Evolutionary conservation across 2,329 filamentous ascomycete genomes (phyloP).

Genomic region (Emericellopsis atlantica): DNA sequence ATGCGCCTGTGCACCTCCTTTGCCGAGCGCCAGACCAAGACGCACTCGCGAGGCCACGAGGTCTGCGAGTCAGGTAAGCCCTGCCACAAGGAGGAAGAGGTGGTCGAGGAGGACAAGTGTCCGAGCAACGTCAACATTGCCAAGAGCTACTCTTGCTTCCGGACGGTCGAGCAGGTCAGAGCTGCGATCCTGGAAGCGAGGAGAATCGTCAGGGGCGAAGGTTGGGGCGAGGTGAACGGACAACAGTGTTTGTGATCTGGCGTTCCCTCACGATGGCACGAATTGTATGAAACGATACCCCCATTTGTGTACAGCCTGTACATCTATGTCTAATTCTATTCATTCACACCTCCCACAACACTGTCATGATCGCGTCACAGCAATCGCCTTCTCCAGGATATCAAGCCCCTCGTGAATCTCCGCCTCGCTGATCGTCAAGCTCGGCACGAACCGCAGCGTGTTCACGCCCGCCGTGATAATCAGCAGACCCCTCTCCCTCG

Average conservation of each 20-base stretch:
- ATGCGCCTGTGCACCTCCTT: neutral
- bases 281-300: too few species aligned
- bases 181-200: neutral
- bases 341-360: neutral
- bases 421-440: slow-evolving; percentile 64
- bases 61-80: neutral
- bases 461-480: slow-evolving; percentile 91
- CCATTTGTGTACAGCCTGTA: too few species aligned
- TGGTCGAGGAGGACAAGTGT: neutral
- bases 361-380: slow-evolving; percentile 20
- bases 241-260: too few species aligned
- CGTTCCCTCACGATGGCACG: too few species aligned
- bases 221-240: too few species aligned
- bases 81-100: neutral
- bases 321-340: neutral
- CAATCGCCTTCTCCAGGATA: slow-evolving; percentile 60
- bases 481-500: slow-evolving; percentile 74
- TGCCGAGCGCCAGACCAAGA: neutral
- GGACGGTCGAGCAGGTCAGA: neutral
- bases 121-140: neutral
- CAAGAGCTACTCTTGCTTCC: neutral
- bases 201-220: neutral
- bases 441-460: slow-evolving; percentile 83
- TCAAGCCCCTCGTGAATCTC: slow-evolving; percentile 69
- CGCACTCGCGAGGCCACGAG: neutral